These are phyloP conservation scores for Gypsophila paniculata DNA, from an alignment of 179 eudicot genomes.

Conservation along the genomic window DNA sequence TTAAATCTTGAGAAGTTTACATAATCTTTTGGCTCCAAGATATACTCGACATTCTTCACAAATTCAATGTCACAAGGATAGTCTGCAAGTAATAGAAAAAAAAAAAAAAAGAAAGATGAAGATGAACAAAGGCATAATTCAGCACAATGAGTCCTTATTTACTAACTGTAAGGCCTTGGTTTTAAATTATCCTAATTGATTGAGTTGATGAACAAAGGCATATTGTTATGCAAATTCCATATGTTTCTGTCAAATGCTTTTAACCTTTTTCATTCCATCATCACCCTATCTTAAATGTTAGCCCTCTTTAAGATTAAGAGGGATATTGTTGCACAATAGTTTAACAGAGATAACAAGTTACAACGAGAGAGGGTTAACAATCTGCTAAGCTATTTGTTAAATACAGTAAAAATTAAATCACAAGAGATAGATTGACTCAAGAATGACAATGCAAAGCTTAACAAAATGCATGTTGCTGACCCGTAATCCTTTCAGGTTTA, in stretches of 20 bases:
- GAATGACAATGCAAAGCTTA: neutral
- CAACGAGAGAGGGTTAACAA: neutral
- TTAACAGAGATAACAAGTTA: too few species aligned
- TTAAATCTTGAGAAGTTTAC: constrained; percentile 53
- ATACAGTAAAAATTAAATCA: too few species aligned
- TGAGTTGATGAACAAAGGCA: too few species aligned
- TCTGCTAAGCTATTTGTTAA: too few species aligned
- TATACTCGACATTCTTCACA: constrained; percentile 47
- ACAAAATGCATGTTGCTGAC: neutral
- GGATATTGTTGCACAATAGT: too few species aligned
- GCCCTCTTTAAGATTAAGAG: too few species aligned
- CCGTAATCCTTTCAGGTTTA: neutral
- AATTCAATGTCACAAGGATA: constrained; percentile 66
- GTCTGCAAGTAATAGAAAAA: constrained; percentile 38
- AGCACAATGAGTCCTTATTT: neutral
- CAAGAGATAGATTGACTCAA: neutral
- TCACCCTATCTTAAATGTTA: too few species aligned
- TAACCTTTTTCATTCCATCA: too few species aligned
- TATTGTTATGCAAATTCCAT: too few species aligned
- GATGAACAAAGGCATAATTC: neutral
- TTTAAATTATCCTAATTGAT: too few species aligned
- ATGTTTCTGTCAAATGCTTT: too few species aligned
- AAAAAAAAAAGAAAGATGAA: neutral
- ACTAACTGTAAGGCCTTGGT: too few species aligned
- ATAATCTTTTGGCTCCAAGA: constrained; percentile 63